Evolutionary conservation across 2,329 filamentous ascomycete species (phyloP).

Genomic region (Botrytis deweyae): DNA sequence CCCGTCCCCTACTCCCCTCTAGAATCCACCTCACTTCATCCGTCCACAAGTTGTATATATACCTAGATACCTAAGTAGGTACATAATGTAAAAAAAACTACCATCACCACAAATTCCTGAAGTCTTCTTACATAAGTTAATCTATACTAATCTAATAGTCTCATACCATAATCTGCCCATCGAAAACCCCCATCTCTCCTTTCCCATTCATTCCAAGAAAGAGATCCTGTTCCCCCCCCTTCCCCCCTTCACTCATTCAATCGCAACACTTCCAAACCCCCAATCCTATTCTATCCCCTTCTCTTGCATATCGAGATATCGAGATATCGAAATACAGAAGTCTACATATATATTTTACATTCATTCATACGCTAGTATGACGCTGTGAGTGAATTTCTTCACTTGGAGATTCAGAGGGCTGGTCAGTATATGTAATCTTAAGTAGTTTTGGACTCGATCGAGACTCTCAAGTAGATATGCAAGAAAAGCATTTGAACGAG

Average conservation of each 20-base stretch:
- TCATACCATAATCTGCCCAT: not conserved
- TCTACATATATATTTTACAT: not conserved
- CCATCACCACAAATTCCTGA: not conserved
- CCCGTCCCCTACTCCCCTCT: not conserved
- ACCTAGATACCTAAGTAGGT: no score
- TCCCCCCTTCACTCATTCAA: not conserved
- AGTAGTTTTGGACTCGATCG: not conserved
- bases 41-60: not conserved
- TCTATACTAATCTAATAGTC: not conserved
- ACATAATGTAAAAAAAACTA: fast-evolving
- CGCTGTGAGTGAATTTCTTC: not conserved
- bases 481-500: not conserved
- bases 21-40: not conserved
- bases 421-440: not conserved
- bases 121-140: not conserved
- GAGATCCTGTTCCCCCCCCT: no score
- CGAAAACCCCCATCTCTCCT: not conserved
- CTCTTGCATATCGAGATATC: not conserved
- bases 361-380: not conserved
- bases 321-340: not conserved
- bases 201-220: not conserved
- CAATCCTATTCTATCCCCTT: not conserved
- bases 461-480: not conserved
- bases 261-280: not conserved
- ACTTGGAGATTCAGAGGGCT: fast-evolving